Conservation (phyloP, 1,284 basidiomycete genomes). For the Stereum hirsutum region DNA sequence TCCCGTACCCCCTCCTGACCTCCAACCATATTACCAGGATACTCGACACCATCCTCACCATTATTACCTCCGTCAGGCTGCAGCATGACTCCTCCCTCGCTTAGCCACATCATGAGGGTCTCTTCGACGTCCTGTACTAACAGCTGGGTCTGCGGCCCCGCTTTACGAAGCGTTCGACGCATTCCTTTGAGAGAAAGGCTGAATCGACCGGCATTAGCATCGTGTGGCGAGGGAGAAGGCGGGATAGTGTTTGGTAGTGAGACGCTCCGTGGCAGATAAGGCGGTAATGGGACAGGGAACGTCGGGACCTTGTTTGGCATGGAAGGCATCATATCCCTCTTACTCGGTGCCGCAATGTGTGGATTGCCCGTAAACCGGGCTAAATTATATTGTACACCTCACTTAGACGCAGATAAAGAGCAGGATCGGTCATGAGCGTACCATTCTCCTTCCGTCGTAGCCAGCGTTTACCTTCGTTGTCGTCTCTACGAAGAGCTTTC, state of each 20-base stretch:
- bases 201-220: conserved; percentile 66
- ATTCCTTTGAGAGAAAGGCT: conserved; percentile 67
- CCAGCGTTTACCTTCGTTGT: conserved; percentile 72
- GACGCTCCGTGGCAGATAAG: conserved; percentile 52
- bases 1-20: conserved; percentile 49
- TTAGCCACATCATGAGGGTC: conserved; percentile 56
- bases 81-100: conserved; percentile 43
- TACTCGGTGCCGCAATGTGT: conserved; percentile 53
- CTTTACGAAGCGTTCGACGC: conserved; percentile 52
- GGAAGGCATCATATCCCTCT: conserved; percentile 40
- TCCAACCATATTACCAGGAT: conserved; percentile 38
- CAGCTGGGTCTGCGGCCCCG: conserved; percentile 47
- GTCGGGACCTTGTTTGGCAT: conserved; percentile 40
- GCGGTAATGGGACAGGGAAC: conserved; percentile 67
- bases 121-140: conserved; percentile 59
- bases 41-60: conserved; percentile 17
- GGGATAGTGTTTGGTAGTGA: conserved; percentile 35
- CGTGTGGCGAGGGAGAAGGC: conserved; percentile 34
- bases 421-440: conserved; percentile 22
- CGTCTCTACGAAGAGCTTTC: conserved; percentile 33
- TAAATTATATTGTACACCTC: conserved; percentile 19
- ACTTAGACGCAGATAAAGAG: no score
- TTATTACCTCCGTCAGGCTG: conserved; percentile 32
- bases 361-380: conserved; percentile 64
- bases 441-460: conserved; percentile 68